Conservation (phyloP, 2,329 filamentous ascomycete genomes). For the Colletotrichum lindemuthianum region DNA sequence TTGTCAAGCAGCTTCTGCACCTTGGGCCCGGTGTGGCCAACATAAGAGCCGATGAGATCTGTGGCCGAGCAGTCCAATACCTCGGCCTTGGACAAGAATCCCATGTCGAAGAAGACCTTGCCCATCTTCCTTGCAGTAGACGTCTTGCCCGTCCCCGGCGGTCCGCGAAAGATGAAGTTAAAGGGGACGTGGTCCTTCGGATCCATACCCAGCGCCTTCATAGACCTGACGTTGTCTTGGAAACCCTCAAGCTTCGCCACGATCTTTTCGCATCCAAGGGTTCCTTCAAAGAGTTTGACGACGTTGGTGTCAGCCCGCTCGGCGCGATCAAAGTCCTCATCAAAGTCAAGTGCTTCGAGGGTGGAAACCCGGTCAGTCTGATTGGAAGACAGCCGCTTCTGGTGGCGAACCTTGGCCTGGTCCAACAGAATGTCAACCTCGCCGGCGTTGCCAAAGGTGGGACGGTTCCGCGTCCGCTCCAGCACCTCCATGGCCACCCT, state of each 20-base stretch:
- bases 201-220: constrained; percentile 63
- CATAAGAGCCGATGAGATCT: constrained; percentile 73
- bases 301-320: constrained; percentile 60
- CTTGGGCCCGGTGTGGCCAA: constrained; percentile 77
- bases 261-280: constrained; percentile 67
- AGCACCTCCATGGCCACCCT: constrained; percentile 69
- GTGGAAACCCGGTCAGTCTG: constrained; percentile 34
- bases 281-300: constrained; percentile 63
- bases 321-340: constrained; percentile 66
- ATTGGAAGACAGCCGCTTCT: constrained; percentile 19
- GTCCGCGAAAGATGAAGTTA: constrained; percentile 75
- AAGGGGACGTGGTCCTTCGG: constrained; percentile 69
- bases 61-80: constrained; percentile 75
- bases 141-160: constrained; percentile 77
- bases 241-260: constrained; percentile 64
- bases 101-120: constrained; percentile 74
- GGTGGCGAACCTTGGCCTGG: constrained; percentile 53
- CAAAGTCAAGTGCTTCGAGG: constrained; percentile 60
- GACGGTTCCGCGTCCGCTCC: constrained; percentile 66
- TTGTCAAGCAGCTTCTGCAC: constrained; percentile 68
- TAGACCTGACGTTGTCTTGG: constrained; percentile 60
- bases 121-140: constrained; percentile 79
- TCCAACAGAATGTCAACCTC: constrained; percentile 74
- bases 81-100: constrained; percentile 67
- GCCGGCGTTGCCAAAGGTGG: constrained; percentile 77